phyloP scores from a whole-genome alignment of 148 eudicot species.

The Hydrangea macrophylla region DNA sequence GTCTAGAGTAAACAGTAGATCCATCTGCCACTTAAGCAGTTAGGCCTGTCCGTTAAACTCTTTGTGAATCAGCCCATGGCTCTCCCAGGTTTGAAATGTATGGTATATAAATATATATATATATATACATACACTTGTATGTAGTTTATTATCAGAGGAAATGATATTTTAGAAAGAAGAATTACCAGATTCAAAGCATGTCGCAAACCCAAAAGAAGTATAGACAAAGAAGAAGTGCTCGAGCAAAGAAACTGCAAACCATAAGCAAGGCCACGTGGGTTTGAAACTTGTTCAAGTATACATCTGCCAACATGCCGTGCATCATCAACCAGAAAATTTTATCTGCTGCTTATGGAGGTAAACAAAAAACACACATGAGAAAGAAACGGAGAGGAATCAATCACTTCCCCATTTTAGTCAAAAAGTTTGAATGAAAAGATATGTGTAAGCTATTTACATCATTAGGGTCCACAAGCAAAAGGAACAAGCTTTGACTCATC shows the following conservation, averaged over 20 bases:
- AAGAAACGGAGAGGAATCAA: background rate
- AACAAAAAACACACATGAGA: background rate
- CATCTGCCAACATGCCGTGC: slow-evolving; percentile 79
- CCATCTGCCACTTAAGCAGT: background rate
- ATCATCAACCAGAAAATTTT: slow-evolving; percentile 36
- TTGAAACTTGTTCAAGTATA: slow-evolving; percentile 78
- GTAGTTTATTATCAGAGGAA: background rate
- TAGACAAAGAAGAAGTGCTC: slow-evolving; percentile 54
- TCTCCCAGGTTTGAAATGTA: background rate
- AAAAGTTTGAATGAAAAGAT: slow-evolving; percentile 1
- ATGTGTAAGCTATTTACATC: slow-evolving; percentile 51
- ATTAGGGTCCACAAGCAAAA: slow-evolving; percentile 87
- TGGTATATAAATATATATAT: too few species aligned
- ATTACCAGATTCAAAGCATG: slow-evolving; percentile 85
- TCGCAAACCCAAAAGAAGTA: slow-evolving; percentile 56
- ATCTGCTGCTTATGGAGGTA: slow-evolving; percentile 6
- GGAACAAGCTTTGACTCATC: slow-evolving; percentile 88
- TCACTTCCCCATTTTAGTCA: slow-evolving; percentile 8
- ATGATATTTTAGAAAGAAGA: slow-evolving; percentile 2
- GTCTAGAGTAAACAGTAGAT: background rate
- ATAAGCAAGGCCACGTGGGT: slow-evolving; percentile 67
- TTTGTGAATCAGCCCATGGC: background rate
- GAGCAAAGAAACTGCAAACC: slow-evolving; percentile 89
- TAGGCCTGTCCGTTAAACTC: background rate
- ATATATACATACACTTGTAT: too few species aligned